Base-by-base conservation (phyloP, 2,329 filamentous ascomycete species). In the Zymoseptoria tritici region DNA sequence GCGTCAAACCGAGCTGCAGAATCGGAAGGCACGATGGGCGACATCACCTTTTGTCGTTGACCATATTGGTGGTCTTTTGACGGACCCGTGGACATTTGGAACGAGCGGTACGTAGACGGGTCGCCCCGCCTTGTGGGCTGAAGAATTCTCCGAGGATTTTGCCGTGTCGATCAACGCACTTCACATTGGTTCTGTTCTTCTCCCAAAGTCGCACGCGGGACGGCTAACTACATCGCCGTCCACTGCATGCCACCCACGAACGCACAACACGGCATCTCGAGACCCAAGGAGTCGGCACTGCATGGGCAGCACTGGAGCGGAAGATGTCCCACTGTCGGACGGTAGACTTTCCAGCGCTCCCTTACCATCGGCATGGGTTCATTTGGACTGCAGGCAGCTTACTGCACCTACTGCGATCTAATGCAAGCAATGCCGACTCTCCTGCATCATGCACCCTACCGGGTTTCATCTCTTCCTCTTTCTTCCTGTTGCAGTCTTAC, bases 391-490 rank as follows among this genome's bases (percentile, higher is more conserved):
- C 26, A 29, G 26, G 26, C 26, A 29, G 60, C 57, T 60, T 55
- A 57, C 57, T 60, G 61, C 56, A 58, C 24, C 26, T 52, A 53
- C 57, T 55, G 57, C 49, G 52, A 49, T 58, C 55, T 57, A 60
- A 60, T 61, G 62, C 62, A 63, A 52, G 54, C 58, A 59, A 52
- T 51, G 36, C 36, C 36, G 36, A 54, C n/a, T 24, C 59, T 59
- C 59, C 61, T 62, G 61, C 62, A 64, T 61, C 57, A 62, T 63
- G 64, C 64, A 62, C 59, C 56, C 57, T 61, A 63, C 60, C 65
- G 64, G 61, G 62, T 62, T 64, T 65, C 65, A 65, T 61, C 51
- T 65, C 65, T 61, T 60, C 63, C 60, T 63, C 62, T 63, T 62
- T 58, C 60, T 62, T 61, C 52, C 55, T 60, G 57, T 51, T 57